Evolutionary conservation across 345 rosid genomes (phyloP).

Genomic region (Pistacia integerrima): DNA sequence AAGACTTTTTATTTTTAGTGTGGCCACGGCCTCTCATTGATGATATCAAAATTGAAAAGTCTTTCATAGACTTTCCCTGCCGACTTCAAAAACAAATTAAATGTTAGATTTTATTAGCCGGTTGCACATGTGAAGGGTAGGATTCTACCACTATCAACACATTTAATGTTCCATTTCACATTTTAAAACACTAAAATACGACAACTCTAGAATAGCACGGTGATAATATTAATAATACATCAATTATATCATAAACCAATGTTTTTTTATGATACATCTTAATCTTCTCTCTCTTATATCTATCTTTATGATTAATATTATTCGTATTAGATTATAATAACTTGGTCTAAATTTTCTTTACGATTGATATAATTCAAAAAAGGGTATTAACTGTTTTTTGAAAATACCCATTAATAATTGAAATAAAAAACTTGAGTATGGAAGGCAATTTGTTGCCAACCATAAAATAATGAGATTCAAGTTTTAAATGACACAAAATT

Average conservation of each 20-base stretch:
- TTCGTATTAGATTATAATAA: too few species aligned
- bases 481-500: conserved; percentile 14
- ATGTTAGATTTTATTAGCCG: conserved; percentile 19
- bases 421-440: too few species aligned
- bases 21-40: background rate
- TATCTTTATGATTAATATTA: too few species aligned
- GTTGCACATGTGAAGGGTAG: conserved; percentile 20
- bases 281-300: too few species aligned
- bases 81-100: background rate
- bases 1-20: background rate
- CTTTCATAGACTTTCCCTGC: background rate
- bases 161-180: background rate
- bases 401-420: background rate
- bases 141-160: background rate
- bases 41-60: conserved; percentile 11
- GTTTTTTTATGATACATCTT: too few species aligned
- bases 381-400: background rate
- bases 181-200: too few species aligned
- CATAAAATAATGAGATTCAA: background rate
- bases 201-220: too few species aligned
- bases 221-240: too few species aligned
- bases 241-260: too few species aligned
- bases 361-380: too few species aligned
- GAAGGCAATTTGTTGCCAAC: background rate
- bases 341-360: too few species aligned